A percentile compares a stretch with the other conserved stretches of the same genome.
Evolutionary conservation across 345 rosid genomes (phyloP).

Genomic region (Bretschneidera sinensis): DNA sequence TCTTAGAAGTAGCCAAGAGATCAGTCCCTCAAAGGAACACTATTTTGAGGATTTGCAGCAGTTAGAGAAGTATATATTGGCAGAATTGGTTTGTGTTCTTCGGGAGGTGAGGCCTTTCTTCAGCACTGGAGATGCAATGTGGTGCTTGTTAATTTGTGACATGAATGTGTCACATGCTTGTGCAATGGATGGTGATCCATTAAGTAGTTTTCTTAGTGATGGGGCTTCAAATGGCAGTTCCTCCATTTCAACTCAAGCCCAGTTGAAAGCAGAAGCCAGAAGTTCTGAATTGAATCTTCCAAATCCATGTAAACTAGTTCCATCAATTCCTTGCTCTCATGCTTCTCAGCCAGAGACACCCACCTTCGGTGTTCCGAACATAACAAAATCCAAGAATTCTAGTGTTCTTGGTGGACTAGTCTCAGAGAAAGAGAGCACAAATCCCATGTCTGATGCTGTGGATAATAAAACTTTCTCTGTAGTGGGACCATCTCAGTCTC

Average conservation of each 20-base stretch:
- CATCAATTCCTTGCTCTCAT: constrained; percentile 38
- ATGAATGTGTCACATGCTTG: constrained; percentile 94
- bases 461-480: constrained; percentile 45
- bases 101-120: constrained; percentile 78
- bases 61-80: constrained; percentile 76
- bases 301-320: constrained; percentile 39
- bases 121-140: constrained; percentile 96
- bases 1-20: constrained; percentile 57
- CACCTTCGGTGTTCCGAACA: constrained; percentile 27
- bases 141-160: constrained; percentile 91
- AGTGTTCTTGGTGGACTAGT: constrained; percentile 29
- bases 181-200: constrained; percentile 72
- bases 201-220: constrained; percentile 39
- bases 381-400: constrained; percentile 42
- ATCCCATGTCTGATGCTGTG: constrained; percentile 30
- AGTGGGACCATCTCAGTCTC: constrained; percentile 46
- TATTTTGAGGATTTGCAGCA: constrained; percentile 61
- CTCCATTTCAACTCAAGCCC: constrained; percentile 25
- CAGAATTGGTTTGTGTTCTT: constrained; percentile 80
- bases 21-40: constrained; percentile 39
- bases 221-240: constrained; percentile 29
- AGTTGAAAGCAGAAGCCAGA: constrained; percentile 37
- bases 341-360: constrained; percentile 39
- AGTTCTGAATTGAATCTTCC: constrained; percentile 40
- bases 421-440: constrained; percentile 45